A percentile compares a stretch with the other conserved stretches of the same genome.
These are phyloP conservation scores for Neonectria magnoliae DNA, from an alignment of 2,329 filamentous ascomycete genomes.

Conservation along the genomic window DNA sequence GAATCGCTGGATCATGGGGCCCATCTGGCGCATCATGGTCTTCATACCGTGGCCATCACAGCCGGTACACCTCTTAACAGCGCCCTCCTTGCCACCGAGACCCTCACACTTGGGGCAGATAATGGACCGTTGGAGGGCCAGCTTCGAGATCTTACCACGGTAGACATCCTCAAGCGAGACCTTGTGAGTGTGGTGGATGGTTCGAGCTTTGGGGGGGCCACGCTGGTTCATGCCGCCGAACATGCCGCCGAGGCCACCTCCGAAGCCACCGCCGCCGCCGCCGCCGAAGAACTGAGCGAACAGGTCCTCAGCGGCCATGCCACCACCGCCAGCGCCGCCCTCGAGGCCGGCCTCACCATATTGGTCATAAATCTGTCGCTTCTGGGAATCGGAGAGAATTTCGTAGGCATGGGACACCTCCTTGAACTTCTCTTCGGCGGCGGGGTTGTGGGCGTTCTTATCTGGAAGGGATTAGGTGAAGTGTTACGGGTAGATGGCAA, in stretches of 20 bases:
- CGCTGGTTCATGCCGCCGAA: slow-evolving; percentile 81
- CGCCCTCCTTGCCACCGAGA: slow-evolving; percentile 94
- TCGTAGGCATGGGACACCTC: slow-evolving; percentile 96
- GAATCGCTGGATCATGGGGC: slow-evolving; percentile 99
- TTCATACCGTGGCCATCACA: slow-evolving; percentile 98
- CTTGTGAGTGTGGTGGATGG: slow-evolving; percentile 98
- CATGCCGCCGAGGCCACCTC: slow-evolving; percentile 73
- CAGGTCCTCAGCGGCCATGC: slow-evolving; percentile 95
- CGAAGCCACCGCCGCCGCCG: slow-evolving; percentile 70
- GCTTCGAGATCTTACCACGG: slow-evolving; percentile 95
- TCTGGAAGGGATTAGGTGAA: slow-evolving; percentile 62
- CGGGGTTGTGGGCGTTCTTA: slow-evolving; percentile 95
- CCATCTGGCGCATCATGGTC: slow-evolving; percentile 99
- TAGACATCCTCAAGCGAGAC: slow-evolving; percentile 98
- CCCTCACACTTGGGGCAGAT: slow-evolving; percentile 96
- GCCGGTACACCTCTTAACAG: slow-evolving; percentile 90
- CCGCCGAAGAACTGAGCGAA: slow-evolving; percentile 96
- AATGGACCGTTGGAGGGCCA: slow-evolving; percentile 95
- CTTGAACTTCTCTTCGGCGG: slow-evolving; percentile 98
- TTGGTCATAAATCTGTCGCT: slow-evolving; percentile 93
- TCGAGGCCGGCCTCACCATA: slow-evolving; percentile 98
- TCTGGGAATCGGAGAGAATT: slow-evolving; percentile 89
- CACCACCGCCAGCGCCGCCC: slow-evolving; percentile 80
- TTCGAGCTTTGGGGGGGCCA: slow-evolving; percentile 88
- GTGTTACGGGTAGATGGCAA: neutral